phyloP scores from a whole-genome alignment of 768 basidiomycete genomes.

The Lentinula edodes region DNA sequence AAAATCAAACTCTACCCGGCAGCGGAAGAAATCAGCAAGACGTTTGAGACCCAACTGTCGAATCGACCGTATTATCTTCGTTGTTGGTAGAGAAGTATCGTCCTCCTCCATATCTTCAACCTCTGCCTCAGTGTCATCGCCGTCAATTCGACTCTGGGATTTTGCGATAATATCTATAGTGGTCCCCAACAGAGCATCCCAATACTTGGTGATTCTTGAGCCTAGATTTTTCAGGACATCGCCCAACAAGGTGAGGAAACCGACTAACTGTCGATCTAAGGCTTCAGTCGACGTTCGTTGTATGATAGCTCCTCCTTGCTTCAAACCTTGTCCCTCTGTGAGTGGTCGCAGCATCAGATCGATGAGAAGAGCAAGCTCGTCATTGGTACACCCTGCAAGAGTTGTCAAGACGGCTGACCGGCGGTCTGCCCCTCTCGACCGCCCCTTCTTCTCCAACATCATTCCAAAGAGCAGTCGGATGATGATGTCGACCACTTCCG shows the following conservation, averaged over 20 bases:
- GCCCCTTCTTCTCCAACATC: conserved; percentile 77
- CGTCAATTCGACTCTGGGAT: conserved; percentile 55
- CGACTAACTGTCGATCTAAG: conserved; percentile 66
- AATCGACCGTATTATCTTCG: conserved; percentile 51
- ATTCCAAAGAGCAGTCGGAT: conserved; percentile 81
- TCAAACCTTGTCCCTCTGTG: conserved; percentile 21
- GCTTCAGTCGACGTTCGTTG: conserved; percentile 19
- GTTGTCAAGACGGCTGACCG: conserved; percentile 71
- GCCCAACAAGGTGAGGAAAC: conserved; percentile 79
- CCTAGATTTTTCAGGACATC: conserved; percentile 84
- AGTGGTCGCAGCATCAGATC: conserved; percentile 86
- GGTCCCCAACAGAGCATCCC: conserved; percentile 70
- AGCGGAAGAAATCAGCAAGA: conserved; percentile 82
- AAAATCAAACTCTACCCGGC: conserved; percentile 71
- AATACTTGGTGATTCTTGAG: conserved; percentile 57
- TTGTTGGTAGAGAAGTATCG: conserved; percentile 19
- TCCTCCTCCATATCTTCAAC: conserved; percentile 31
- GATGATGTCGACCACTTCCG: conserved; percentile 61
- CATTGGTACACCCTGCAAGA: conserved; percentile 62
- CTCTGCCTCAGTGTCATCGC: conserved; percentile 29
- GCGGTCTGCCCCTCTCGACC: conserved; percentile 59
- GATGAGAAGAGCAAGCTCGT: conserved; percentile 73
- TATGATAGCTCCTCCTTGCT: conserved; percentile 14
- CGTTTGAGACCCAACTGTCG: conserved; percentile 84
- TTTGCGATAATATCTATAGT: conserved; percentile 60